phyloP scores from a whole-genome alignment of 1,284 basidiomycete species.

The Puccinia hordei region DNA sequence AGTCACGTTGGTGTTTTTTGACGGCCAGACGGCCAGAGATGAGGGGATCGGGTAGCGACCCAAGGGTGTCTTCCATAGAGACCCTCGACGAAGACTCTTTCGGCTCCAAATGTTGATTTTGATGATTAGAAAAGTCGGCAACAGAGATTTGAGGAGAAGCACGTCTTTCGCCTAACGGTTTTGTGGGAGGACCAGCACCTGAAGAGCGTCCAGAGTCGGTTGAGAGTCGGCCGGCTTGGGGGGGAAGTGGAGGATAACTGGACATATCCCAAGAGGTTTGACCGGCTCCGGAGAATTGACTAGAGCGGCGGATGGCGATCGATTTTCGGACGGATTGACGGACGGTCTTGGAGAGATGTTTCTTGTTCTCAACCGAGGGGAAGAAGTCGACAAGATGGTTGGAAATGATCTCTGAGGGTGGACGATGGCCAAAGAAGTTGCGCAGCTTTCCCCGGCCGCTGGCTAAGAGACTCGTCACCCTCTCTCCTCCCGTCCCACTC shows the following conservation, averaged over 20 bases:
- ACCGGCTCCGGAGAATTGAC: slow-evolving; percentile 31
- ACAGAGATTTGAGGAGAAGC: slow-evolving; percentile 8
- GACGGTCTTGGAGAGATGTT: slow-evolving; percentile 71
- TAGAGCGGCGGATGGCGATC: slow-evolving; percentile 32
- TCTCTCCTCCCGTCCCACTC: slow-evolving; percentile 15
- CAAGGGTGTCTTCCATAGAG: neutral
- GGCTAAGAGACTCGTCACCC: slow-evolving; percentile 48
- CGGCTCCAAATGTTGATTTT: too few relatives aligned
- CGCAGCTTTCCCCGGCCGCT: slow-evolving; percentile 66
- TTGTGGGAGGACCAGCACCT: neutral
- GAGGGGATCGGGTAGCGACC: neutral
- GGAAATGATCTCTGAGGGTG: slow-evolving; percentile 93
- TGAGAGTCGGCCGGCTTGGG: slow-evolving; percentile 2
- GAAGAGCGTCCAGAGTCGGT: neutral
- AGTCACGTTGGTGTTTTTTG: slow-evolving; percentile 66
- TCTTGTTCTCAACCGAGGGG: slow-evolving; percentile 86
- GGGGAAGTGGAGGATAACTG: slow-evolving; percentile 26
- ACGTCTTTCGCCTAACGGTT: neutral
- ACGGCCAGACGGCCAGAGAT: neutral
- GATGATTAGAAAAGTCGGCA: neutral
- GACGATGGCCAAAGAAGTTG: slow-evolving; percentile 97
- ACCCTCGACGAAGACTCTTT: neutral
- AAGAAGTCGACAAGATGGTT: slow-evolving; percentile 96
- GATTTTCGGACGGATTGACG: slow-evolving; percentile 61
- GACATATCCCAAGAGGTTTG: slow-evolving; percentile 34